Conservation (phyloP, 768 basidiomycete species). For the Rubroboletus pulcherrimus region DNA sequence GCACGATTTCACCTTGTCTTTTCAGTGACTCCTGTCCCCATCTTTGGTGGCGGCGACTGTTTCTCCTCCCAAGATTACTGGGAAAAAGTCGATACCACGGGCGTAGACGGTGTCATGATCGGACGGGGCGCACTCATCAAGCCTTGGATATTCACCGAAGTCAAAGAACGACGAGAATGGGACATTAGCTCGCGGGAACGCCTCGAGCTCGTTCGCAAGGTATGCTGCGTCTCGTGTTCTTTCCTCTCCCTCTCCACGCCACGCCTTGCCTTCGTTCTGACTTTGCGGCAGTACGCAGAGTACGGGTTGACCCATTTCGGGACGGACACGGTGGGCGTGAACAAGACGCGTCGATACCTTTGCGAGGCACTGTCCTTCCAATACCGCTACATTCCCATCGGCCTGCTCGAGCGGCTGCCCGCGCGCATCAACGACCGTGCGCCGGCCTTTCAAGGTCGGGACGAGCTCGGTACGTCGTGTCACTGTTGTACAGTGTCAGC, state of each 20-base stretch:
- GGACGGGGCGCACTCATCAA: constrained; percentile 95
- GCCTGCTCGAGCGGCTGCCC: constrained; percentile 80
- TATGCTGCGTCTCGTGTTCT: constrained; percentile 29
- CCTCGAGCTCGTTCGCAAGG: constrained; percentile 73
- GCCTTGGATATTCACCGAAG: constrained; percentile 93
- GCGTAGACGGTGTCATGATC: constrained; percentile 95
- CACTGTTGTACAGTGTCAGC: too few species aligned
- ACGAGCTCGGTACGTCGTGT: constrained; percentile 69
- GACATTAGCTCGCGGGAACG: constrained; percentile 85
- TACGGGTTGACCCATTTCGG: constrained; percentile 86
- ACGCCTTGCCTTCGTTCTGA: background rate
- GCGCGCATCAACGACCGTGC: constrained; percentile 86
- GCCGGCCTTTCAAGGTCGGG: constrained; percentile 80
- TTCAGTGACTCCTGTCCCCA: constrained; percentile 79
- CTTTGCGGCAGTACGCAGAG: constrained; percentile 66
- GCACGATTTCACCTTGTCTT: background rate
- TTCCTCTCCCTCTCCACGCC: background rate
- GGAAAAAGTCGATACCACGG: constrained; percentile 67
- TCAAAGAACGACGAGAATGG: constrained; percentile 91
- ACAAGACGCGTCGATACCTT: constrained; percentile 87
- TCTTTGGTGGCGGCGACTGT: constrained; percentile 95
- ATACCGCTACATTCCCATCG: constrained; percentile 93
- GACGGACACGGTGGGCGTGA: constrained; percentile 84
- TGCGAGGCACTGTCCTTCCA: constrained; percentile 96
- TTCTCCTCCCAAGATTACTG: constrained; percentile 87